Evolutionary conservation across 352 stramenopile genomes (phyloP), one percentile per base, ranked within the genome.

Genomic region (Globisporangium rhizosaccharum): DNA sequence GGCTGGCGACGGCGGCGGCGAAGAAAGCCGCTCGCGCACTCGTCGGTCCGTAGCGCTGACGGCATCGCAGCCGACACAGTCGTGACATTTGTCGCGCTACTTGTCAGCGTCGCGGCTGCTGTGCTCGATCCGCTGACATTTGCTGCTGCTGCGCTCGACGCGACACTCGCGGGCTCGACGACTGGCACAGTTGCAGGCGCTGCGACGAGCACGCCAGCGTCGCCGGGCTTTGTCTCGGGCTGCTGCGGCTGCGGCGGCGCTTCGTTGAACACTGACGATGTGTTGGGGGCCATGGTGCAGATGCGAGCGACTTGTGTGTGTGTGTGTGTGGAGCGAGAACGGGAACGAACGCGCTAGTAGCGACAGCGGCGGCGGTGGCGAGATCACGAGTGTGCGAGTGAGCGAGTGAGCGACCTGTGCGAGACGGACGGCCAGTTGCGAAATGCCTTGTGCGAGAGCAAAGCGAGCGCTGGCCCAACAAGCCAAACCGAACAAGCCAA

Each of bases 191-290:
- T 66, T 20, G 75, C 65, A 18, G 69, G 68, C 48, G 74, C 70
- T 53, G 70, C 62, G 36, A 81, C 69, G 69, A 79, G 71, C 49
- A 73, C 59, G 47, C 57, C 39, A 44, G 62, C 51, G 25, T 30
- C 28, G 17, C 30, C 39, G 12, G 60, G 20, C 52, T 69, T 54
- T 8, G 57, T 44, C 61, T 78, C 64, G 53, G 72, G 62, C 57
- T 71, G 53, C 57, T 71, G 53, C 54, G 71, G 50, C 56, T 53
- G 56, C 28, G 58, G 51, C 14, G 67, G 70, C 25, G 70, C 69
- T 67, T 85, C 72, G 62, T 88, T 81, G 61, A 83, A 87, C 44
- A 89, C 57, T 18, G 79, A 79, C 23, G 71, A 79, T 49, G 71
- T 72, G 67, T 82, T 91, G 62, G 63, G 69, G 42, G 79, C 75